Percentiles rank a stretch among this genome's conserved stretches.
Conservation (phyloP, 176 grass and related monocot genomes). For the Ensete ventricosum region DNA sequence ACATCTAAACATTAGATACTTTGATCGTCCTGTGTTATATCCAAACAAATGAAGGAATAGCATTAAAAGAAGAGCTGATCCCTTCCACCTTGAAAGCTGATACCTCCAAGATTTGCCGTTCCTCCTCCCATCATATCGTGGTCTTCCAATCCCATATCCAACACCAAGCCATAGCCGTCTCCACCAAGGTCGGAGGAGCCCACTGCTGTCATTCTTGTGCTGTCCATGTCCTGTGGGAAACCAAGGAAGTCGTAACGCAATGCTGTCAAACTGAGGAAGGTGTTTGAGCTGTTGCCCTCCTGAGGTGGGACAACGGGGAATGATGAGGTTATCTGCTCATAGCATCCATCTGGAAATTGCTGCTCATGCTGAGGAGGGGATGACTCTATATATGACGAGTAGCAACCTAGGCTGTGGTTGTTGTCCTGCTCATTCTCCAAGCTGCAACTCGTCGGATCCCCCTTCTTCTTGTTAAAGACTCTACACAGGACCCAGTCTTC, state of each 20-base stretch:
- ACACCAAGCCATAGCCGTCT: background rate
- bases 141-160: background rate
- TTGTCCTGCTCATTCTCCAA: slow-evolving; percentile 10
- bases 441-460: background rate
- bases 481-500: slow-evolving; percentile 71
- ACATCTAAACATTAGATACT: no score
- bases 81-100: background rate
- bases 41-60: background rate
- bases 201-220: background rate
- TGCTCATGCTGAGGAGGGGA: slow-evolving; percentile 18
- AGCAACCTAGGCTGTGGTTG: no score
- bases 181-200: background rate
- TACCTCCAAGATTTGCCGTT: background rate
- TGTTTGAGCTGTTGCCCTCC: background rate
- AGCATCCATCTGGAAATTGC: background rate
- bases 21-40: background rate
- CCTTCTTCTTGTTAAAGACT: slow-evolving; percentile 51
- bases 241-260: slow-evolving; percentile 25
- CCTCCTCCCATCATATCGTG: background rate
- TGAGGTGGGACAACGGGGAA: background rate
- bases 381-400: background rate
- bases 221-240: background rate
- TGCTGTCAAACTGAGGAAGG: slow-evolving; percentile 14
- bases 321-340: background rate
- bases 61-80: background rate